A percentile compares a stretch with the other conserved stretches of the same genome.
These are phyloP conservation scores for Auriscalpium microsporum DNA, from an alignment of 768 basidiomycete genomes.

Conservation along the genomic window DNA sequence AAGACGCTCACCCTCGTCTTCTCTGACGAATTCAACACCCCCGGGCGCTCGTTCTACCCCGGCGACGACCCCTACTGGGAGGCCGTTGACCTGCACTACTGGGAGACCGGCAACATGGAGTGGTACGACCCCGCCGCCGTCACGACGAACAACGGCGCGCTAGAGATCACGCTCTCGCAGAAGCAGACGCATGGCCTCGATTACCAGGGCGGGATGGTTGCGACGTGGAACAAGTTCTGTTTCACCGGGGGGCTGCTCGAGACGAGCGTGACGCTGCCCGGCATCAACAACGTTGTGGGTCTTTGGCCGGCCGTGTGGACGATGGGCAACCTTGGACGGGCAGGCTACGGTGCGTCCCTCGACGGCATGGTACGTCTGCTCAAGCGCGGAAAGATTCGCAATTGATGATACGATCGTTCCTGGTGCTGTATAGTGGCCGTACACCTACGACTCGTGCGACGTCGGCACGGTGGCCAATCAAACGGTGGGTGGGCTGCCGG, in stretches of 20 bases:
- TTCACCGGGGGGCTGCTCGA: constrained; percentile 84
- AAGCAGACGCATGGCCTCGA: constrained; percentile 59
- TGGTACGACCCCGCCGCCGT: constrained; percentile 80
- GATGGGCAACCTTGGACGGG: constrained; percentile 79
- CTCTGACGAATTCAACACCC: constrained; percentile 82
- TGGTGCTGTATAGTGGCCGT: constrained; percentile 52
- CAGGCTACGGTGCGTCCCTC: constrained; percentile 79
- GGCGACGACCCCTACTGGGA: constrained; percentile 58
- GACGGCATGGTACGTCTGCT: constrained; percentile 60
- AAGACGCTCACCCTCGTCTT: constrained; percentile 66
- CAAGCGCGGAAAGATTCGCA: neutral
- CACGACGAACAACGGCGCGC: constrained; percentile 32
- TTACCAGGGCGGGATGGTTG: constrained; percentile 29
- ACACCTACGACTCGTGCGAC: constrained; percentile 80
- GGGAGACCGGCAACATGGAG: constrained; percentile 46
- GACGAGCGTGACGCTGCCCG: constrained; percentile 60
- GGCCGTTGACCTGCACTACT: constrained; percentile 36
- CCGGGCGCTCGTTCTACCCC: constrained; percentile 75
- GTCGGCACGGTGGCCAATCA: constrained; percentile 90
- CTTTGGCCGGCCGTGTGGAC: constrained; percentile 80
- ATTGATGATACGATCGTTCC: neutral
- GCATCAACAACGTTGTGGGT: constrained; percentile 47
- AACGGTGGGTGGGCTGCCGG: constrained; percentile 56
- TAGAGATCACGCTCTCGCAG: constrained; percentile 46
- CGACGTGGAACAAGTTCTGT: constrained; percentile 77